Percentiles rank a stretch among this genome's conserved stretches.
Evolutionary conservation across 2,329 filamentous ascomycete genomes (phyloP).

Genomic region (Lasiodiplodia hormozganensis): DNA sequence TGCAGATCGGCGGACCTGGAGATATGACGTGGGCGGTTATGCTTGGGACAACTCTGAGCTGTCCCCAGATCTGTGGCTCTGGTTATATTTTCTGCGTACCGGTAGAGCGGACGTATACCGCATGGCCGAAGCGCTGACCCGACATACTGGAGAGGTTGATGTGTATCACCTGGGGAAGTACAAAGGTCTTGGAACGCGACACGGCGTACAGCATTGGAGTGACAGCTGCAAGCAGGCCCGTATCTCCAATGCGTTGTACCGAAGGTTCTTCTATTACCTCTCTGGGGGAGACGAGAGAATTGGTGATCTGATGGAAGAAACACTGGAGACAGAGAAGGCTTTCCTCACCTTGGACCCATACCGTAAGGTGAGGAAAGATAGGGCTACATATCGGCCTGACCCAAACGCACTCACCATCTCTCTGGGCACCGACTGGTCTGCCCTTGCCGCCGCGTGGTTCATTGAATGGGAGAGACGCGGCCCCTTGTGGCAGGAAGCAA

Average conservation of each 20-base stretch:
- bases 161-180: constrained; percentile 66
- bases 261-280: constrained; percentile 64
- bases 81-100: constrained; percentile 67
- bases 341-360: constrained; percentile 63
- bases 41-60: constrained; percentile 72
- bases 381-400: constrained; percentile 39
- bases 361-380: constrained; percentile 63
- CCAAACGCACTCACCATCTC: constrained; percentile 56
- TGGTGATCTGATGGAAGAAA: constrained; percentile 61
- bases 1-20: constrained; percentile 64
- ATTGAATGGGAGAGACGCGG: constrained; percentile 67
- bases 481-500: constrained; percentile 60
- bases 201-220: constrained; percentile 67
- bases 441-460: constrained; percentile 64
- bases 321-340: constrained; percentile 60
- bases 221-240: constrained; percentile 69
- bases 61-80: constrained; percentile 68
- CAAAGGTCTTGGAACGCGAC: constrained; percentile 67
- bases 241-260: constrained; percentile 65
- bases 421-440: constrained; percentile 66
- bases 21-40: constrained; percentile 69
- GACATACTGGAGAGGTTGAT: constrained; percentile 68
- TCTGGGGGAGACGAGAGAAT: constrained; percentile 63
- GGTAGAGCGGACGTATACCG: constrained; percentile 64
- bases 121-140: constrained; percentile 64